phyloP scores from a whole-genome alignment of 495 filamentous ascomycete species.

The Cudoniella acicularis region DNA sequence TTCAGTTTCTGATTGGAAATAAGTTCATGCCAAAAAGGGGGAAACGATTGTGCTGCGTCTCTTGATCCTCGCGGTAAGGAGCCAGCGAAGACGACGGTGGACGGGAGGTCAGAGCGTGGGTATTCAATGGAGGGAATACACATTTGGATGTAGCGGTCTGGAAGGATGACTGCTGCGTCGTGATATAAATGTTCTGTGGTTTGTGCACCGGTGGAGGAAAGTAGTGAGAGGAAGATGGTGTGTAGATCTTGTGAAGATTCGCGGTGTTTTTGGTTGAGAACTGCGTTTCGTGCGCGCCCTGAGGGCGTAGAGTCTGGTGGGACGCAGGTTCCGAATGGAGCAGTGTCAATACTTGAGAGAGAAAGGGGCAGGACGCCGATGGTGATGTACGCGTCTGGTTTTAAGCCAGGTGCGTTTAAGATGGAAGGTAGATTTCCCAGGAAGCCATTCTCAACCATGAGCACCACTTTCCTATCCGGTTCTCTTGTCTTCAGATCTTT shows the following conservation, averaged over 20 bases:
- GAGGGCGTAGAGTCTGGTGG: constrained; percentile 12
- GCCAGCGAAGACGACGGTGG: constrained; percentile 30
- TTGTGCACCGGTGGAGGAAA: neutral
- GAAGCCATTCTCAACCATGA: constrained; percentile 23
- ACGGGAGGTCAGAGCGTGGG: constrained; percentile 31
- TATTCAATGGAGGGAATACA: constrained; percentile 35
- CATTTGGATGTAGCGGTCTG: constrained; percentile 28
- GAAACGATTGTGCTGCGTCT: constrained; percentile 9
- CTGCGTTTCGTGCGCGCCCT: constrained; percentile 8
- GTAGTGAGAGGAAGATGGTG: neutral
- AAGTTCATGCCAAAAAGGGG: constrained; percentile 28
- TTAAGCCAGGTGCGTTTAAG: constrained; percentile 9
- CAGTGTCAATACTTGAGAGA: constrained; percentile 18
- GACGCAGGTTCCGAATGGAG: constrained; percentile 23
- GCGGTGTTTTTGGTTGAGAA: constrained; percentile 1
- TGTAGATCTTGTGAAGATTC: neutral
- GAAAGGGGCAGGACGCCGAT: constrained; percentile 17
- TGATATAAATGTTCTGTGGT: neutral
- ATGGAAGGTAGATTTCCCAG: constrained; percentile 22
- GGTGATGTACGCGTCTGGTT: constrained; percentile 1
- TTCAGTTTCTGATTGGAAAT: constrained; percentile 7
- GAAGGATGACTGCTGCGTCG: constrained; percentile 27
- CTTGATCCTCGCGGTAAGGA: constrained; percentile 21
- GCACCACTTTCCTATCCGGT: constrained; percentile 19
- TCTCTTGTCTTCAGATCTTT: constrained; percentile 4